These are phyloP conservation scores for Neoscytalidium dimidiatum DNA, from an alignment of 2,329 filamentous ascomycete genomes.

Conservation along the genomic window DNA sequence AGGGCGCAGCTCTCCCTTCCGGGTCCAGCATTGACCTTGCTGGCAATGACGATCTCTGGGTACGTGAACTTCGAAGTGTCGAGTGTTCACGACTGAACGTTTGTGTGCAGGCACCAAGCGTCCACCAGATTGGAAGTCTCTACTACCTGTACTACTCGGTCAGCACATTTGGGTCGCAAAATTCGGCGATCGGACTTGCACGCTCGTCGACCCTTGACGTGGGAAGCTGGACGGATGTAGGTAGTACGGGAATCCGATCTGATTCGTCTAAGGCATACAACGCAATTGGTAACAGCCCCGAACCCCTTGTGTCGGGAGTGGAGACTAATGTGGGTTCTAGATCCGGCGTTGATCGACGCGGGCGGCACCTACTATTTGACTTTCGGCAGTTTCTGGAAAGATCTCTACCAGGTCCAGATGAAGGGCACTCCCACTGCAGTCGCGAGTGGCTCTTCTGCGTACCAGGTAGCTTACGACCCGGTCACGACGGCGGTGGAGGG, in stretches of 20 bases:
- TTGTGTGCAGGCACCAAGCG: conserved; percentile 61
- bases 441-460: conserved; percentile 31
- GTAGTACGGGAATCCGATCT: conserved; percentile 53
- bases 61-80: conserved; percentile 25
- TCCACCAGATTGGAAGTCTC: conserved; percentile 55
- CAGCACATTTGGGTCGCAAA: conserved; percentile 62
- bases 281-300: conserved; percentile 42
- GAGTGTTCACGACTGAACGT: neutral
- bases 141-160: conserved; percentile 71
- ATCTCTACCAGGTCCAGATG: conserved; percentile 63
- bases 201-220: conserved; percentile 52
- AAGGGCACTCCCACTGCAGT: conserved; percentile 33
- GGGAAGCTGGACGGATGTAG: conserved; percentile 62
- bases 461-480: conserved; percentile 58
- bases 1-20: conserved; percentile 49
- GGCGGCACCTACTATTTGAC: conserved; percentile 53
- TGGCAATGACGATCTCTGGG: conserved; percentile 54
- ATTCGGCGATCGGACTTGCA: conserved; percentile 63
- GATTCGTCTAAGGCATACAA: conserved; percentile 44
- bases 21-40: conserved; percentile 48
- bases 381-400: conserved; percentile 70
- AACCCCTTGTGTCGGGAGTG: neutral
- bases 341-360: conserved; percentile 45
- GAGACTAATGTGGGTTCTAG: conserved; percentile 31
- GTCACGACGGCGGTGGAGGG: conserved; percentile 59